phyloP scores from a whole-genome alignment of 2,329 filamentous ascomycete species.

The Mycosphaerella arachidis region DNA sequence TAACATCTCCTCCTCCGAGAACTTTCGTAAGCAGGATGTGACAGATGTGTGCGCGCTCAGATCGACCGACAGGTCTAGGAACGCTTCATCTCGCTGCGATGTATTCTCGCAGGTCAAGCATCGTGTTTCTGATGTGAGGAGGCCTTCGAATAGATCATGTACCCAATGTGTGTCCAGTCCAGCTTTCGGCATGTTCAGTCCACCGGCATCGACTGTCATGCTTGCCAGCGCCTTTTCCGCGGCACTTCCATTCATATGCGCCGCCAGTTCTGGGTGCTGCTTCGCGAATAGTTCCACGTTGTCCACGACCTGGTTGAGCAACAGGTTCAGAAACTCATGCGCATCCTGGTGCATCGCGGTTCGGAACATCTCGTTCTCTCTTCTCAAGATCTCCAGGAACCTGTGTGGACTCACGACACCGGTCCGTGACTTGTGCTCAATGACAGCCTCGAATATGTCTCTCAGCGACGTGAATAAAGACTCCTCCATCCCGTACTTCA shows the following conservation, averaged over 20 bases:
- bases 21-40: constrained; percentile 89
- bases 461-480: constrained; percentile 91
- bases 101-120: constrained; percentile 95
- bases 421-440: constrained; percentile 73
- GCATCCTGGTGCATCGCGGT: constrained; percentile 98
- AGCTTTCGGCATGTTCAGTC: constrained; percentile 19
- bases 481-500: constrained; percentile 85
- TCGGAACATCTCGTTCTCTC: constrained; percentile 95
- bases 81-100: constrained; percentile 91
- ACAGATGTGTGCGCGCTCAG: constrained; percentile 93
- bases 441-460: constrained; percentile 90
- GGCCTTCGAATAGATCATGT: constrained; percentile 93
- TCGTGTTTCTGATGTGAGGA: constrained; percentile 90
- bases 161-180: constrained; percentile 65
- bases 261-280: constrained; percentile 47
- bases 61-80: constrained; percentile 93
- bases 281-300: constrained; percentile 87
- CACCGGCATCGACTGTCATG: constrained; percentile 14
- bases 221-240: constrained; percentile 19
- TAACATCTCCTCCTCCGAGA: constrained; percentile 97
- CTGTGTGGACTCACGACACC: constrained; percentile 89
- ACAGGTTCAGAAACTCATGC: constrained; percentile 90
- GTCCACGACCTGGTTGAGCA: constrained; percentile 92
- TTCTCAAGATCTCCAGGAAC: constrained; percentile 88
- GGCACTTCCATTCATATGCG: constrained; percentile 24